Percentiles rank a stretch among this genome's conserved stretches.
Evolutionary conservation across 257 asterid genomes (phyloP).

Genomic region (Fraxinus anomala): DNA sequence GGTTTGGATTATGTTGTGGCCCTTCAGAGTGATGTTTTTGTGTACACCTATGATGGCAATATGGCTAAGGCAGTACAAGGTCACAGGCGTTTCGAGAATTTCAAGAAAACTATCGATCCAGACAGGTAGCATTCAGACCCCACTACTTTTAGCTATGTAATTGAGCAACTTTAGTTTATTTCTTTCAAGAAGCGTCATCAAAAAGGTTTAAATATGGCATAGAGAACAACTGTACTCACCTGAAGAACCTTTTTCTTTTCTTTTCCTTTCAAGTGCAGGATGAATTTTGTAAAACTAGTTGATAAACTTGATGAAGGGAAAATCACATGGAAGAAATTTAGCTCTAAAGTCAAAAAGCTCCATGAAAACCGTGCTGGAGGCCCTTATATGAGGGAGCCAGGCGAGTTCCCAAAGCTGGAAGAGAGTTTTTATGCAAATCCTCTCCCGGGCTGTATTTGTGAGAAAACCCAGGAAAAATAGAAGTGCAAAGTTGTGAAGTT

Average conservation of each 20-base stretch:
- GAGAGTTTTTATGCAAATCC: conserved; percentile 95
- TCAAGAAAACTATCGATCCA: conserved; percentile 85
- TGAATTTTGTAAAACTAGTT: conserved; percentile 77
- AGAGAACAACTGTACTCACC: not conserved
- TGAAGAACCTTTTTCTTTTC: not conserved
- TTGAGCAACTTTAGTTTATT: not conserved
- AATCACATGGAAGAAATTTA: conserved; percentile 79
- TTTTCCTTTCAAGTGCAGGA: conserved; percentile 45
- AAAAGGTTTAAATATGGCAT: not conserved
- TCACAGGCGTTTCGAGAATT: conserved; percentile 83
- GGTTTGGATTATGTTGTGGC: conserved; percentile 95
- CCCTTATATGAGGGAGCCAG: conserved; percentile 79
- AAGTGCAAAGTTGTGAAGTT: conserved; percentile 27
- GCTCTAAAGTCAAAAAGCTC: conserved; percentile 71
- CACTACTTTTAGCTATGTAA: not conserved
- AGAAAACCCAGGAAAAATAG: conserved; percentile 44
- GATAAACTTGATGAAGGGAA: conserved; percentile 74
- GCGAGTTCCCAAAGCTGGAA: conserved; percentile 91
- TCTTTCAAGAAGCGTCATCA: not conserved
- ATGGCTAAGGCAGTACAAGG: conserved; percentile 99
- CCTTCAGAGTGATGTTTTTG: conserved; percentile 77
- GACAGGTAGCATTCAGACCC: conserved; percentile 56
- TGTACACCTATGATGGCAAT: conserved; percentile 91
- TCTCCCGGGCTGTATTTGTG: conserved; percentile 87
- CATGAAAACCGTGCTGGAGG: conserved; percentile 72